Percentiles rank a stretch among this genome's conserved stretches.
These are phyloP conservation scores for Hirsutella rhossiliensis DNA, from an alignment of 2,329 filamentous ascomycete genomes.

Conservation along the genomic window DNA sequence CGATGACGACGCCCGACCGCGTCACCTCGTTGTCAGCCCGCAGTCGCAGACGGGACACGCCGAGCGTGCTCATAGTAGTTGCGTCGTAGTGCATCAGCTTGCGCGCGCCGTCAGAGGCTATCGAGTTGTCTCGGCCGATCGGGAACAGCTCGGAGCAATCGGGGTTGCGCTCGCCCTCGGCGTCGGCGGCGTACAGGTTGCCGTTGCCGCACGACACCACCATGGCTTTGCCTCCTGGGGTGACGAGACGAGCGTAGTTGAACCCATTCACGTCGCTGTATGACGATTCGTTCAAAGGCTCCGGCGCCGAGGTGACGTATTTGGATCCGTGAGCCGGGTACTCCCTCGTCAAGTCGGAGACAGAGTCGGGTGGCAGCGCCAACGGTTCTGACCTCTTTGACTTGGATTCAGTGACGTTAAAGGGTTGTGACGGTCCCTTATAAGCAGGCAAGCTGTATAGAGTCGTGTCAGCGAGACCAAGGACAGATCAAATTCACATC, in stretches of 20 bases:
- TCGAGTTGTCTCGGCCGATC: constrained; percentile 4
- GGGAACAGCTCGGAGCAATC: constrained; percentile 14
- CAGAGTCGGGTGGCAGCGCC: background rate
- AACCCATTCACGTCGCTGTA: constrained; percentile 10
- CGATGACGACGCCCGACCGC: constrained; percentile 6
- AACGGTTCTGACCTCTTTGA: background rate
- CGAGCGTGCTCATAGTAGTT: constrained; percentile 16
- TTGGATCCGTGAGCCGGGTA: background rate
- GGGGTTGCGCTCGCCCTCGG: constrained; percentile 7
- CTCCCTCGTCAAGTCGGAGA: background rate
- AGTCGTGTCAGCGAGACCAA: background rate
- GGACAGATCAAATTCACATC: no score
- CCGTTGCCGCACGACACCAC: constrained; percentile 20
- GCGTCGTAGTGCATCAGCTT: constrained; percentile 21
- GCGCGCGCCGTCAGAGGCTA: constrained; percentile 11
- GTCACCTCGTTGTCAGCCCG: constrained; percentile 9
- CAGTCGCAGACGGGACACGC: constrained; percentile 18
- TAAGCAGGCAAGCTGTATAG: background rate
- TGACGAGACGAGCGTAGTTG: constrained; percentile 10
- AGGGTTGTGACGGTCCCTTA: background rate
- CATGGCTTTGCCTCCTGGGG: constrained; percentile 7
- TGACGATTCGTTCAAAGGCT: background rate
- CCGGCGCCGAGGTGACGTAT: constrained; percentile 1
- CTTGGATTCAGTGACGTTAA: background rate
- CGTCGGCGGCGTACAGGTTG: constrained; percentile 17